Conservation (phyloP, 352 stramenopile species). For the Saprolegnia diclina region DNA sequence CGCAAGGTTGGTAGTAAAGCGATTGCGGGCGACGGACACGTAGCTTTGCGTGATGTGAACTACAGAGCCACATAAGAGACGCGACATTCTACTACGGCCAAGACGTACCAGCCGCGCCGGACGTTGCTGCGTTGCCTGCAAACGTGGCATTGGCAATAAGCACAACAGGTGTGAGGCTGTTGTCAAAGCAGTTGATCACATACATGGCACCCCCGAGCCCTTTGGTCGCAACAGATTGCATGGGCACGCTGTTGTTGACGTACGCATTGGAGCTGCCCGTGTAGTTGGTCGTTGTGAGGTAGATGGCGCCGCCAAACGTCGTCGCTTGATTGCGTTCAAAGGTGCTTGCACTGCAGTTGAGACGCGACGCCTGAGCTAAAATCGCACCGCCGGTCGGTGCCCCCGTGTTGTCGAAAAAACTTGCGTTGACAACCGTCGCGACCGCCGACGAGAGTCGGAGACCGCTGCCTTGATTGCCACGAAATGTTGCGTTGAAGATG, state of each 20-base stretch:
- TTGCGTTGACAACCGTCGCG: too few relatives aligned
- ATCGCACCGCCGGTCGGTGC: not conserved
- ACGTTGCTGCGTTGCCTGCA: slow-evolving; percentile 10
- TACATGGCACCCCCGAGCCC: not conserved
- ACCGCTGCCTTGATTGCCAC: too few relatives aligned
- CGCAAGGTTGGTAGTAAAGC: not conserved
- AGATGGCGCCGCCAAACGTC: not conserved
- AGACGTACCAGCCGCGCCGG: not conserved
- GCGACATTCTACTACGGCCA: not conserved
- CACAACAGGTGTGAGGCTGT: not conserved
- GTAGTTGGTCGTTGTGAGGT: not conserved
- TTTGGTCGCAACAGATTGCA: not conserved
- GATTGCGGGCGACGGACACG: not conserved
- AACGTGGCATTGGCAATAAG: slow-evolving; percentile 3
- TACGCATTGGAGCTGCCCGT: not conserved
- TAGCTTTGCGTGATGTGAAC: not conserved
- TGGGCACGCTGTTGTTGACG: not conserved
- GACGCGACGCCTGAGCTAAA: not conserved
- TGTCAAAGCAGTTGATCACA: not conserved
- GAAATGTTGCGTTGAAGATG: too few relatives aligned
- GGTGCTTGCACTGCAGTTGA: not conserved
- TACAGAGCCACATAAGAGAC: not conserved
- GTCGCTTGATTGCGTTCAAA: slow-evolving; percentile 1
- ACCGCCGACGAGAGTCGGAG: too few relatives aligned
- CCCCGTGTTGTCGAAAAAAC: too few relatives aligned